Base-by-base conservation (phyloP, 2,329 filamentous ascomycete genomes). In the Pezicula rhizophila region DNA sequence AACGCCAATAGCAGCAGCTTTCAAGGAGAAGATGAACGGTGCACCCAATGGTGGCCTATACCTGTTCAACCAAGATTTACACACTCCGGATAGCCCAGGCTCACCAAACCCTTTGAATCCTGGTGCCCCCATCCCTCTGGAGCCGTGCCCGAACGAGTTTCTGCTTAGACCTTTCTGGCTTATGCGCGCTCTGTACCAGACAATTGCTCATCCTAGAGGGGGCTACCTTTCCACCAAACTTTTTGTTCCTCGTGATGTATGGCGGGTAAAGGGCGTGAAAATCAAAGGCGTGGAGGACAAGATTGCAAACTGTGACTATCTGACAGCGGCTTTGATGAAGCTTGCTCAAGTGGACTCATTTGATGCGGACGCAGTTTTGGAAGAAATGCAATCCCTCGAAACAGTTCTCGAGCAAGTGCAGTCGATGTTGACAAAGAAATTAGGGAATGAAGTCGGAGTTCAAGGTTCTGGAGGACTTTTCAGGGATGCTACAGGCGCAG, bases 81-180 rank as follows among this genome's bases (percentile, higher is more conserved):
- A 92, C 63, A 83, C 84, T 5, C 80, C 77, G 2, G 73, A 70
- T 25, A 76, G 70, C 28, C 78, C 86, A 1, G 82, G 82, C 2
- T 83, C 81, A n/a, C 80, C 84, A 2, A 84, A 85, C 49, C 72
- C 77, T 3, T 65, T 78, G n/a, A 72, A 75, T 11, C 62, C 72
- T 0, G 83, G 89, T 56, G 79, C 82, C 1, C 91, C 91, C 11
- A 77, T 85, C 18, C 81, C 89, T 0, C 76, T 99, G 5, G 93
- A 99, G 63, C 87, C 93, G 3, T 99, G 95, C 64, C 93, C 93
- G 1, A 88, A 86, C 33, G 89, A 95, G 37, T 84, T 85, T 51
- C 77, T 96, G 60, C 76, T 97, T n/a, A 84, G 93, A 17, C 95
- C 93, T 2, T 99, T 96, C 67, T 99, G 93, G 93, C 75, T 99